phyloP scores from a whole-genome alignment of 2,329 filamentous ascomycete genomes.

The Acephala macrosclerotiorum region DNA sequence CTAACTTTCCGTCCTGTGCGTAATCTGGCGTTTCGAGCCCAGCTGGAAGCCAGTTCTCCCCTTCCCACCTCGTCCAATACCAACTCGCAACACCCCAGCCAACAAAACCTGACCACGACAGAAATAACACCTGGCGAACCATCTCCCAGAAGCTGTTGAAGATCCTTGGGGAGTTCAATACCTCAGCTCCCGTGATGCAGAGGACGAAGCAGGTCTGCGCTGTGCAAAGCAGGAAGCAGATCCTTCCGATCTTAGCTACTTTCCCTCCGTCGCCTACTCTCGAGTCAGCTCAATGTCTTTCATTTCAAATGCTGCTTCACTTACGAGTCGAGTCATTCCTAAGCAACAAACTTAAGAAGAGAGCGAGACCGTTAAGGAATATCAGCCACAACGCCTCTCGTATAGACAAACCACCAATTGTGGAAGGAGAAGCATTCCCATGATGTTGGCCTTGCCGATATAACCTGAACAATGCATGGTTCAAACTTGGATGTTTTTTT shows the following conservation, averaged over 20 bases:
- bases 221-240: background rate
- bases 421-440: background rate
- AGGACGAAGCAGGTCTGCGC: background rate
- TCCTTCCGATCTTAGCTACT: background rate
- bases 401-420: background rate
- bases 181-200: background rate
- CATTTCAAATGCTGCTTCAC: too few relatives aligned
- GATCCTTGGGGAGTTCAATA: background rate
- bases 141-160: background rate
- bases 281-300: too few relatives aligned
- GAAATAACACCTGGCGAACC: background rate
- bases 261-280: background rate
- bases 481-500: background rate
- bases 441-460: background rate
- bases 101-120: background rate
- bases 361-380: background rate
- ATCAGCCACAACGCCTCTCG: background rate
- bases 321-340: background rate
- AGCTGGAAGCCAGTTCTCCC: too few relatives aligned
- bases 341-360: background rate
- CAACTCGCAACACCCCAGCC: background rate
- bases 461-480: background rate
- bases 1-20: too few relatives aligned
- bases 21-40: too few relatives aligned
- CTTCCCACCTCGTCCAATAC: too few relatives aligned